Evolutionary conservation across 1,284 basidiomycete species (phyloP).

Genomic region (Schizopora paradoxa): DNA sequence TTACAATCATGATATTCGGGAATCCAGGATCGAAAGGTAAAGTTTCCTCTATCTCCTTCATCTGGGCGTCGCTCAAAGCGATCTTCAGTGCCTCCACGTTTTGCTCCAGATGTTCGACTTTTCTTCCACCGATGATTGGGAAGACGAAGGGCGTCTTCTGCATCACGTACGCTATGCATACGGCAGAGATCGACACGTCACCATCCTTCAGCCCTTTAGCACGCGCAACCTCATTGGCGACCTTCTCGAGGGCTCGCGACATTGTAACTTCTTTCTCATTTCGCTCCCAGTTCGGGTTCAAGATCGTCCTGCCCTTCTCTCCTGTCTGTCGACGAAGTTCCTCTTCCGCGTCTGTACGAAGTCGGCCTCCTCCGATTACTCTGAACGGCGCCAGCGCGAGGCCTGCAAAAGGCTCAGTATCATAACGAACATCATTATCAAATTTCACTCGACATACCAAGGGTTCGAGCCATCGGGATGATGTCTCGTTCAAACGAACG

Average conservation of each 20-base stretch:
- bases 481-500: conserved; percentile 51
- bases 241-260: conserved; percentile 22
- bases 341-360: conserved; percentile 14
- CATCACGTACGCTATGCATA: conserved; percentile 14
- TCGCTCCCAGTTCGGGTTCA: conserved; percentile 24
- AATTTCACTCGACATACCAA: conserved; percentile 36
- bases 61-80: conserved; percentile 20
- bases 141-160: conserved; percentile 17
- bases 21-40: conserved; percentile 22
- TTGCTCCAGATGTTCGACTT: conserved; percentile 23
- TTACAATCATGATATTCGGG: conserved; percentile 23
- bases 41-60: conserved; percentile 13
- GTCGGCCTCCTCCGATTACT: conserved; percentile 12
- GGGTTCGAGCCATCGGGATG: conserved; percentile 45
- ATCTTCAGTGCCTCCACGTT: conserved; percentile 24
- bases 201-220: too few relatives aligned
- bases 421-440: background rate
- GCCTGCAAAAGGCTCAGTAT: conserved; percentile 20
- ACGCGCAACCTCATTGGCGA: conserved; percentile 31
- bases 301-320: conserved; percentile 23
- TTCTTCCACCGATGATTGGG: conserved; percentile 22
- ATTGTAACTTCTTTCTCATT: conserved; percentile 26
- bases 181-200: conserved; percentile 18
- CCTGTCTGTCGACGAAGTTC: conserved; percentile 20
- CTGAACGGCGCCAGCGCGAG: conserved; percentile 34